Evolutionary conservation across 2,329 filamentous ascomycete genomes (phyloP).

Genomic region (Xylaria digitata): DNA sequence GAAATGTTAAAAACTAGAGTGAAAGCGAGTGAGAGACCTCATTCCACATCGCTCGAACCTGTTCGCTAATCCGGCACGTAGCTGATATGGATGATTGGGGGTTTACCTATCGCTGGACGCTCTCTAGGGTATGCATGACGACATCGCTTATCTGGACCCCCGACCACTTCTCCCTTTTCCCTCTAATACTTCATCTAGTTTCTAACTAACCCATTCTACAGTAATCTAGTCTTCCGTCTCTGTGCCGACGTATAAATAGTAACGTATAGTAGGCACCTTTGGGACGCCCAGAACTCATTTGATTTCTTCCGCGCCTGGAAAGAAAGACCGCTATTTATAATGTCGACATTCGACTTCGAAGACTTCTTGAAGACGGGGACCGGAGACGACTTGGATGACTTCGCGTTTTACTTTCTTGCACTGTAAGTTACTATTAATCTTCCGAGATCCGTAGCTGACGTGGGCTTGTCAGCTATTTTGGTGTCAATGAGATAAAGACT

Average conservation of each 20-base stretch:
- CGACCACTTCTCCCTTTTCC: neutral
- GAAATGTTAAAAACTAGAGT: conserved; percentile 47
- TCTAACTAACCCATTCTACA: conserved; percentile 4
- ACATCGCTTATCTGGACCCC: neutral
- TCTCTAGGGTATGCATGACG: conserved; percentile 46
- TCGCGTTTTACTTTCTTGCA: conserved; percentile 39
- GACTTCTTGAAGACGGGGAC: conserved; percentile 40
- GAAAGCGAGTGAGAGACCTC: conserved; percentile 40
- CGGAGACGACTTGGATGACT: conserved; percentile 48
- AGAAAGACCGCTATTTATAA: conserved; percentile 42
- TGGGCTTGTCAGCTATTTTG: conserved; percentile 39
- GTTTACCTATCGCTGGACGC: conserved; percentile 49
- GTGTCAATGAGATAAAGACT: conserved; percentile 43
- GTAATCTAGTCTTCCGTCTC: neutral
- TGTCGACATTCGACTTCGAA: conserved; percentile 41
- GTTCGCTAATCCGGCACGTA: conserved; percentile 15
- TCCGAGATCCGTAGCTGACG: neutral
- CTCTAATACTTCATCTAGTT: too few species aligned
- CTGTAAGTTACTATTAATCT: conserved; percentile 34
- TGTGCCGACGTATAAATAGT: neutral
- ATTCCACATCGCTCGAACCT: neutral
- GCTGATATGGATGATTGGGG: conserved; percentile 39
- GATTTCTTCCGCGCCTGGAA: conserved; percentile 58
- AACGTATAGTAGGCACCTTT: conserved; percentile 51
- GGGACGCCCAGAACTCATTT: conserved; percentile 56